A percentile compares a stretch with the other conserved stretches of the same genome.
Evolutionary conservation across 2,329 filamentous ascomycete species (phyloP).

Genomic region (Ascochyta fabae): DNA sequence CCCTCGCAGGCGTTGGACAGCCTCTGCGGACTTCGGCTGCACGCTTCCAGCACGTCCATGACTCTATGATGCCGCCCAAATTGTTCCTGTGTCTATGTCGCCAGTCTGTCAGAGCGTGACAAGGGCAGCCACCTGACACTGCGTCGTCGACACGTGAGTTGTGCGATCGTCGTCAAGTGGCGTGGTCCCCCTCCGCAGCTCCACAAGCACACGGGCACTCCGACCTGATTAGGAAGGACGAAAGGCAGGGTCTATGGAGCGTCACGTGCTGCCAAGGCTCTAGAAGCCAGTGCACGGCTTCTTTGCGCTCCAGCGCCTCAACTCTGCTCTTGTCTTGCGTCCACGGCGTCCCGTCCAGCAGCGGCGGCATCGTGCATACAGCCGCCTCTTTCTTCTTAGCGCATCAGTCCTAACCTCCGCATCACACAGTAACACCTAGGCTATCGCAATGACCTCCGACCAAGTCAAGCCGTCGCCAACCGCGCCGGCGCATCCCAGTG

Average conservation of each 20-base stretch:
- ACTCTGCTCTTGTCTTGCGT: slow-evolving; percentile 7
- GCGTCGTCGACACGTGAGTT: slow-evolving; percentile 1
- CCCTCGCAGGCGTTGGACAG: background rate
- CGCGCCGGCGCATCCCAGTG: slow-evolving; percentile 15
- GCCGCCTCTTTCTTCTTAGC: slow-evolving; percentile 21
- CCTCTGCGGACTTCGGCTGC: background rate
- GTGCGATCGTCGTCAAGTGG: slow-evolving; percentile 8
- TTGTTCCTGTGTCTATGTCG: background rate
- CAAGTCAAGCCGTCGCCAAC: slow-evolving; percentile 21
- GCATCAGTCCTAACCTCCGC: slow-evolving; percentile 24
- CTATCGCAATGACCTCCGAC: slow-evolving; percentile 24
- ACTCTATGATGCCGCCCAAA: too few relatives aligned
- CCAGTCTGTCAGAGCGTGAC: slow-evolving; percentile 1
- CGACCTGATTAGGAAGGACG: slow-evolving; percentile 11
- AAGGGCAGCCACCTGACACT: background rate
- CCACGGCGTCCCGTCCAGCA: slow-evolving; percentile 12
- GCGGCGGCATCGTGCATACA: slow-evolving; percentile 25
- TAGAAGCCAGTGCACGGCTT: slow-evolving; percentile 10
- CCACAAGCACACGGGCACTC: background rate
- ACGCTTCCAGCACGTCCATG: background rate
- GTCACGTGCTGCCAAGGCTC: slow-evolving; percentile 16
- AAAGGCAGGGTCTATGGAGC: background rate
- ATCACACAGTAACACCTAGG: slow-evolving; percentile 20
- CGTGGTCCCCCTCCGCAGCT: background rate
- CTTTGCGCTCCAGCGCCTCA: slow-evolving; percentile 7